phyloP scores from a whole-genome alignment of 2,329 filamentous ascomycete genomes.

The Periconia sp. region DNA sequence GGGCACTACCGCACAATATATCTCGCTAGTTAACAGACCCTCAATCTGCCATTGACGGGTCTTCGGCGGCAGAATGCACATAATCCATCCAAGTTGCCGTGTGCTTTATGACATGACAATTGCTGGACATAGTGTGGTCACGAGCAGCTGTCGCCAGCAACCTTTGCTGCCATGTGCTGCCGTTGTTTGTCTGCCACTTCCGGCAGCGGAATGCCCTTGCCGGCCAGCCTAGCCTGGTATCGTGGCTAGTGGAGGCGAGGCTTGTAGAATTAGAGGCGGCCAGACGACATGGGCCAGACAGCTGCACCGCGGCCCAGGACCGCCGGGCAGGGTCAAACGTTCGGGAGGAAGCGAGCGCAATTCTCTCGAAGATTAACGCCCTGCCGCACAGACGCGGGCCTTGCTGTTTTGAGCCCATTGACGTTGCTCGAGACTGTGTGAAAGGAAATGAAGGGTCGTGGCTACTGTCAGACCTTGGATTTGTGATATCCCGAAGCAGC shows the following conservation, averaged over 20 bases:
- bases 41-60: constrained; percentile 2
- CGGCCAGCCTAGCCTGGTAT: constrained; percentile 21
- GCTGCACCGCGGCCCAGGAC: constrained; percentile 18
- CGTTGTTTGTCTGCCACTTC: constrained; percentile 18
- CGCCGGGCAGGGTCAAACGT: constrained; percentile 45
- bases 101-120: constrained; percentile 6
- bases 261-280: constrained; percentile 29
- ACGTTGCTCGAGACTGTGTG: constrained; percentile 33
- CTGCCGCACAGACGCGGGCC: constrained; percentile 35
- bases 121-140: constrained; percentile 5
- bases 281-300: constrained; percentile 21
- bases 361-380: constrained; percentile 42
- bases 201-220: constrained; percentile 24
- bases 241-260: constrained; percentile 32
- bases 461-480: constrained; percentile 38
- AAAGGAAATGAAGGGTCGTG: constrained; percentile 48
- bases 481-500: constrained; percentile 38
- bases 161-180: constrained; percentile 13
- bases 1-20: constrained; percentile 7
- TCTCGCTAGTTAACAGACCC: constrained; percentile 2
- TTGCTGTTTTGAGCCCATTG: constrained; percentile 31
- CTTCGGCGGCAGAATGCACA: constrained; percentile 12
- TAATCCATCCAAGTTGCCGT: constrained; percentile 3
- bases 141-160: constrained; percentile 3
- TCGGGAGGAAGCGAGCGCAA: constrained; percentile 47